Conservation (phyloP, 1,139 yeast genomes). For the Scheffersomyces parashehatae region DNA sequence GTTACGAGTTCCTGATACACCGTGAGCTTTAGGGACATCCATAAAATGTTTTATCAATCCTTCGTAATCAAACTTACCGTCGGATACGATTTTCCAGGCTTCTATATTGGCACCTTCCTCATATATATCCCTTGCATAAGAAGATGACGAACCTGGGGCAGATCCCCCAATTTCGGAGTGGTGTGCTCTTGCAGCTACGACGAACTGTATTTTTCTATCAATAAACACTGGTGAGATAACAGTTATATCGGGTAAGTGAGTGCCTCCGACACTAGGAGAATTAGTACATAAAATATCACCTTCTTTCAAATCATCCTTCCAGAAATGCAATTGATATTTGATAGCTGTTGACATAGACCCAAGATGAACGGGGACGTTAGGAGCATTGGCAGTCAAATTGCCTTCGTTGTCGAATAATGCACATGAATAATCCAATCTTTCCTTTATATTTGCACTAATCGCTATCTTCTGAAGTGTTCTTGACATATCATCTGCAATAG, state of each 20-base stretch:
- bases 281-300: constrained; percentile 23
- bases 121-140: constrained; percentile 58
- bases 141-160: constrained; percentile 67
- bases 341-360: constrained; percentile 24
- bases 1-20: constrained; percentile 63
- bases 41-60: constrained; percentile 47
- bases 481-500: constrained; percentile 25
- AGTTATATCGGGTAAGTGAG: constrained; percentile 23
- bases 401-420: constrained; percentile 20
- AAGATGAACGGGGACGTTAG: constrained; percentile 22
- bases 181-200: constrained; percentile 67
- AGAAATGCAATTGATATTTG: constrained; percentile 15
- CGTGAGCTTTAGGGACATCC: constrained; percentile 56
- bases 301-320: constrained; percentile 15
- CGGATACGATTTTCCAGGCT: constrained; percentile 54
- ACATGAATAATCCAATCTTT: constrained; percentile 34
- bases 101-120: constrained; percentile 66
- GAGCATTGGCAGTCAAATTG: constrained; percentile 21
- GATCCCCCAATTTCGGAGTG: constrained; percentile 71
- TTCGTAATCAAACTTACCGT: constrained; percentile 57
- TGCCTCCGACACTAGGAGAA: constrained; percentile 22
- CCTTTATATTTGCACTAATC: constrained; percentile 23
- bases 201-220: constrained; percentile 48
- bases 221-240: constrained; percentile 20
- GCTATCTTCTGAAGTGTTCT: constrained; percentile 22